A percentile compares a stretch with the other conserved stretches of the same genome.
These are phyloP conservation scores for Kwoniella sp. DNA, from an alignment of 768 basidiomycete genomes.

Conservation along the genomic window DNA sequence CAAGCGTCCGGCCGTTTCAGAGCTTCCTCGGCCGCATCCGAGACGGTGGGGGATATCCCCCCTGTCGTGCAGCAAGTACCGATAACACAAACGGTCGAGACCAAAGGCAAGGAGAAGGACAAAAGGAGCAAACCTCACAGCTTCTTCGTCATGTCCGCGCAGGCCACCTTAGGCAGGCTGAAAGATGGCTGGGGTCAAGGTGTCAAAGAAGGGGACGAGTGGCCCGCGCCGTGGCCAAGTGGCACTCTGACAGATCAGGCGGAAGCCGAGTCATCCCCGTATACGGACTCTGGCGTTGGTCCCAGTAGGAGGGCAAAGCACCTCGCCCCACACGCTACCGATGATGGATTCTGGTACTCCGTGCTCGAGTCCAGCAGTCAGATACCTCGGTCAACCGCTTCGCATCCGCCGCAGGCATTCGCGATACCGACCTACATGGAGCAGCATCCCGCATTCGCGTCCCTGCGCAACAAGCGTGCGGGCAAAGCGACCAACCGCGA, in stretches of 20 bases:
- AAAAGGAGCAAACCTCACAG: conserved; percentile 20
- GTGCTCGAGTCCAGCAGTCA: background rate
- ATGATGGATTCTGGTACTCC: conserved; percentile 8
- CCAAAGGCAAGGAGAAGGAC: background rate
- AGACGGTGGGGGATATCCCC: too few species aligned
- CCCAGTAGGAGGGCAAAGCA: conserved; percentile 1
- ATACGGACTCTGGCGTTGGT: background rate
- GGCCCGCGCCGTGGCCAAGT: conserved; percentile 27
- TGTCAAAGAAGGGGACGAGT: conserved; percentile 33
- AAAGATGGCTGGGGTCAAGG: conserved; percentile 38
- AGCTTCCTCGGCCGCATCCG: too few species aligned
- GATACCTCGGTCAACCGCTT: background rate
- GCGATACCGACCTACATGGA: conserved; percentile 1
- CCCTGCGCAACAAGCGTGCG: background rate
- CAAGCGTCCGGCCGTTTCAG: background rate
- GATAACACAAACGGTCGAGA: background rate
- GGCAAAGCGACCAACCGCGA: conserved; percentile 18
- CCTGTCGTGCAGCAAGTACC: too few species aligned
- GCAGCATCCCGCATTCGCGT: conserved; percentile 25
- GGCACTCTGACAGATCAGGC: conserved; percentile 15
- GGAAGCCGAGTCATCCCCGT: background rate
- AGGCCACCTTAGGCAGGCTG: conserved; percentile 4
- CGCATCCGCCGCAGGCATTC: background rate
- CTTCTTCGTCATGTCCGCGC: conserved; percentile 23
- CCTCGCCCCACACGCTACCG: background rate